Conservation (phyloP, 768 basidiomycete genomes). For the Macrolepiota dolichaula region DNA sequence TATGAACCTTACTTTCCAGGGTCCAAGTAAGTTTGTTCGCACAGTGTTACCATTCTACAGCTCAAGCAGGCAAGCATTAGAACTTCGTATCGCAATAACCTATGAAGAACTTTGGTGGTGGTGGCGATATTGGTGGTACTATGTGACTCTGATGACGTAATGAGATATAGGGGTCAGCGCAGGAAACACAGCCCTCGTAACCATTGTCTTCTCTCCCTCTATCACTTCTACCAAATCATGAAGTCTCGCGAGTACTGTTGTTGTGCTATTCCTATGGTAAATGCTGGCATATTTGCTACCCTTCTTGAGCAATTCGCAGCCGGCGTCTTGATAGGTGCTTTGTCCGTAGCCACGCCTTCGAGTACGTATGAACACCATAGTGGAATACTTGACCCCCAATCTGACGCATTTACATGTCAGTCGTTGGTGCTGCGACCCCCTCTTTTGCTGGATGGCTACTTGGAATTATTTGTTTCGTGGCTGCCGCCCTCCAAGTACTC, state of each 20-base stretch:
- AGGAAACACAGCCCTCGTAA: slow-evolving; percentile 9
- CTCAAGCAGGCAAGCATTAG: neutral
- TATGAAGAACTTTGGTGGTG: too few relatives aligned
- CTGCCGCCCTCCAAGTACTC: slow-evolving; percentile 72
- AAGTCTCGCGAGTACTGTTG: slow-evolving; percentile 88
- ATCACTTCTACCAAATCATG: slow-evolving; percentile 41
- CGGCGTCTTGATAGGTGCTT: slow-evolving; percentile 63
- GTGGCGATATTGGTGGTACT: too few relatives aligned
- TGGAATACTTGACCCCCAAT: neutral
- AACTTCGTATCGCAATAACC: neutral
- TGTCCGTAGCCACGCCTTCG: slow-evolving; percentile 74
- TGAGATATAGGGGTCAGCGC: too few relatives aligned
- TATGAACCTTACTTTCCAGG: too few relatives aligned
- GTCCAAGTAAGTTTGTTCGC: too few relatives aligned
- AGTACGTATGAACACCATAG: slow-evolving; percentile 45
- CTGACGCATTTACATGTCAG: slow-evolving; percentile 30
- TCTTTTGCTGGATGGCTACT: slow-evolving; percentile 73
- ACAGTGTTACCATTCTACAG: neutral
- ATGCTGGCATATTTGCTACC: slow-evolving; percentile 84
- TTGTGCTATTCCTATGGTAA: slow-evolving; percentile 87
- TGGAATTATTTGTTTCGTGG: slow-evolving; percentile 71
- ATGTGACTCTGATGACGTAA: slow-evolving; percentile 6
- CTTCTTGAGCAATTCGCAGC: slow-evolving; percentile 73
- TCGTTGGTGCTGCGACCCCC: slow-evolving; percentile 86
- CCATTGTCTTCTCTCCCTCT: slow-evolving; percentile 17